Evolutionary conservation across 2,329 filamentous ascomycete species (phyloP).

Genomic region (Cryphonectria radicalis): DNA sequence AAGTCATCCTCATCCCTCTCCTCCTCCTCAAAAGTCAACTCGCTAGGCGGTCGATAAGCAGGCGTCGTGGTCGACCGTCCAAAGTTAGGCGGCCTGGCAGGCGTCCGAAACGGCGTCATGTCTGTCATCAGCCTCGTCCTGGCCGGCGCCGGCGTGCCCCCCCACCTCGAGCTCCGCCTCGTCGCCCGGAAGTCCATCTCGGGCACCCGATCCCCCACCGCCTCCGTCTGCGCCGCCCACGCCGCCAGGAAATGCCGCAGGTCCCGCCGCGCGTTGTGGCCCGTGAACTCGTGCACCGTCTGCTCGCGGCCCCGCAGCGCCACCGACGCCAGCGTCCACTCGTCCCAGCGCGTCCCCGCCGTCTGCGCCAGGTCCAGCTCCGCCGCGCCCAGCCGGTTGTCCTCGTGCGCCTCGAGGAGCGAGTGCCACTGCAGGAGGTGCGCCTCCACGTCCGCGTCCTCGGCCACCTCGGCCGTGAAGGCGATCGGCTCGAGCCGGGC

Average conservation of each 20-base stretch:
- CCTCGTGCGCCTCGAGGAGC: slow-evolving; percentile 31
- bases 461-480: slow-evolving; percentile 34
- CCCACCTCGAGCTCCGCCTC: slow-evolving; percentile 28
- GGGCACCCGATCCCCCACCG: slow-evolving; percentile 30
- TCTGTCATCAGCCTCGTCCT: slow-evolving; percentile 25
- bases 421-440: slow-evolving; percentile 34
- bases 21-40: slow-evolving; percentile 26
- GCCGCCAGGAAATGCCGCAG: slow-evolving; percentile 32
- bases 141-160: slow-evolving; percentile 27
- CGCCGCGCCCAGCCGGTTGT: slow-evolving; percentile 34
- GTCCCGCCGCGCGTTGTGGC: slow-evolving; percentile 33
- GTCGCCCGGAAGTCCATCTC: slow-evolving; percentile 30
- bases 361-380: slow-evolving; percentile 35
- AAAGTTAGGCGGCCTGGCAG: slow-evolving; percentile 26
- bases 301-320: slow-evolving; percentile 33
- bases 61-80: slow-evolving; percentile 25
- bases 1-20: slow-evolving; percentile 22
- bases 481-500: slow-evolving; percentile 26
- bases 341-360: slow-evolving; percentile 31
- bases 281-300: slow-evolving; percentile 33
- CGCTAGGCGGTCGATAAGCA: slow-evolving; percentile 27
- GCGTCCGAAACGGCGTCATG: slow-evolving; percentile 28
- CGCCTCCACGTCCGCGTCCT: slow-evolving; percentile 36
- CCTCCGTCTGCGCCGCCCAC: slow-evolving; percentile 34
- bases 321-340: slow-evolving; percentile 36